phyloP scores from a whole-genome alignment of 2,329 filamentous ascomycete genomes.

The Teratosphaeria nubilosa region DNA sequence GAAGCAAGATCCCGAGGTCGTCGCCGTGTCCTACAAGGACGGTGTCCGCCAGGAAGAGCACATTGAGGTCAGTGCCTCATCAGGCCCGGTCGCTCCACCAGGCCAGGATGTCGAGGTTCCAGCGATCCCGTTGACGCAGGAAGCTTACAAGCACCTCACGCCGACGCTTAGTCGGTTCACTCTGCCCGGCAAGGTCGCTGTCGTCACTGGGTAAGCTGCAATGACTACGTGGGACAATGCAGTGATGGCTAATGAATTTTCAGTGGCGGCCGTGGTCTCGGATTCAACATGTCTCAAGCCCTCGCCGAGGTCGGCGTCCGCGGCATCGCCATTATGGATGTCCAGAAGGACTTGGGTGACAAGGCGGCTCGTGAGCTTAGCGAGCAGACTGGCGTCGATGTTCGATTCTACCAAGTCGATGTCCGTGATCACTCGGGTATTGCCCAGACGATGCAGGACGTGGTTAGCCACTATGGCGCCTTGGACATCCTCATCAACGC shows the following conservation, averaged over 20 bases:
- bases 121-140: conserved; percentile 21
- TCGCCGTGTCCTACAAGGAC: conserved; percentile 22
- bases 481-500: conserved; percentile 71
- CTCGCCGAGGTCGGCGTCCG: conserved; percentile 67
- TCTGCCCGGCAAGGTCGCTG: conserved; percentile 59
- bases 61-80: conserved; percentile 14
- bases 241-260: conserved; percentile 18
- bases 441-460: conserved; percentile 56
- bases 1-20: conserved; percentile 19
- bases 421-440: conserved; percentile 63
- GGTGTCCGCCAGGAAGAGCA: conserved; percentile 22
- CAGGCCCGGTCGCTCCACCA: conserved; percentile 23
- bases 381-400: conserved; percentile 60
- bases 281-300: conserved; percentile 69
- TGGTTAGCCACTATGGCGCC: conserved; percentile 55
- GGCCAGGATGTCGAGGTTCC: conserved; percentile 22
- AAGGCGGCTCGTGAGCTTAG: conserved; percentile 59
- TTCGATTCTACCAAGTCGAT: conserved; percentile 70
- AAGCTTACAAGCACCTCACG: conserved; percentile 44
- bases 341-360: conserved; percentile 65
- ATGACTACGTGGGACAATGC: not conserved
- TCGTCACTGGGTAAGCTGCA: conserved; percentile 55
- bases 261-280: conserved; percentile 65
- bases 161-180: conserved; percentile 60
- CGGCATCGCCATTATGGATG: conserved; percentile 65